Evolutionary conservation across 176 grass and related monocot genomes (phyloP), one percentile per base, ranked within the genome.

Genomic region (Saccharum spontaneum): DNA sequence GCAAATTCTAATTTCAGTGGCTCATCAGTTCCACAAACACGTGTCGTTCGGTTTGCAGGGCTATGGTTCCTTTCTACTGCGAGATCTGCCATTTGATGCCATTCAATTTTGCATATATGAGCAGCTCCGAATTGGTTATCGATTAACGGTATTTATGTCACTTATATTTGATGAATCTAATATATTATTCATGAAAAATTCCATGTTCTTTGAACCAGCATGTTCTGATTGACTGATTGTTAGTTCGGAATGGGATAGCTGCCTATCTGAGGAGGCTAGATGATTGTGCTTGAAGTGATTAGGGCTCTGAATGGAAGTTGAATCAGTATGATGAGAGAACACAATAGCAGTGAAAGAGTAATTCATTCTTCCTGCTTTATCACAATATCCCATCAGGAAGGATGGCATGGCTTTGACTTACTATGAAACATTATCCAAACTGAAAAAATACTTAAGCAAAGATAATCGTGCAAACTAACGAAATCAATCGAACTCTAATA

Each of bases 71-170:
- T 96, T 96, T 89, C 88, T 96, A 13, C 60, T 96, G 63, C 89
- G 94, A 83, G 94, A 96, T 83, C 73, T 96, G 16, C 91, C 91
- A 63, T 96, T 92, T 83, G 93, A 94, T 88, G 93, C 90, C 20
- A 86, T 94, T 34, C 93, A 94, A 37, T 94, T 94, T 16, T 94
- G 93, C 67, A 77, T 94, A 72, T 92, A 94, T 69, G 90, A 94
- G 85, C 93, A 94, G 24, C 82, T 94, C 38, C 84, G 93, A 65
- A 94, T 94, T 31, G 93, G 93, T 63, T 94, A 94, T 69, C 91
- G 87, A 71, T 67, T 89, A 67, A 86, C 28, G 62, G 90, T 92
- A 93, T 34, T 60, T 79, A 22, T 65, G 8, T 63, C 7, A 82
- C 66, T n/a, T 67, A 48, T 26, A 11, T 77, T 57, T 28, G 34